Evolutionary conservation across 1,284 basidiomycete species (phyloP).

Genomic region (Melampsora occidentalis): DNA sequence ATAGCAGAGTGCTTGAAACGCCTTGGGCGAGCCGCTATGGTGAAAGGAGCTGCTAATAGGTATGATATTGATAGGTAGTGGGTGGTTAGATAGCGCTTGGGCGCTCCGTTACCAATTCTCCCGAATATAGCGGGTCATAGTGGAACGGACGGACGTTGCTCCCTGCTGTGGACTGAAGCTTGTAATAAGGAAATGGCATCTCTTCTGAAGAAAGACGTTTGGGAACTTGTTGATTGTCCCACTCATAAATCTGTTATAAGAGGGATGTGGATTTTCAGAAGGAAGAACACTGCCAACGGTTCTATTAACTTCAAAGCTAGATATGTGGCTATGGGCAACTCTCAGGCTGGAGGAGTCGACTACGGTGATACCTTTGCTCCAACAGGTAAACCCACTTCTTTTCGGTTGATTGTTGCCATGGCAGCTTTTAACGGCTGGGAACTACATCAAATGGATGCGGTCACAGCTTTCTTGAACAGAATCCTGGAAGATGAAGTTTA

Average conservation of each 20-base stretch:
- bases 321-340: background rate
- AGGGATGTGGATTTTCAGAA: background rate
- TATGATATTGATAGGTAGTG: no score
- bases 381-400: background rate
- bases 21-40: no score
- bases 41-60: no score
- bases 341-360: background rate
- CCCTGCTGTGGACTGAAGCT: background rate
- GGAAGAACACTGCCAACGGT: background rate
- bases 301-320: background rate
- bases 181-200: background rate
- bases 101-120: no score
- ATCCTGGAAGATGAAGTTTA: background rate
- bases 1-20: no score
- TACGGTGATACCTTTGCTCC: background rate
- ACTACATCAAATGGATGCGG: background rate
- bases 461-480: slow-evolving; percentile 5
- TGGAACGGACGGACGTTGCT: no score
- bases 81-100: no score
- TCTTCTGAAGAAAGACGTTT: background rate
- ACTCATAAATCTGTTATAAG: background rate
- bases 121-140: no score
- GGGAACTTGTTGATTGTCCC: background rate
- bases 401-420: background rate
- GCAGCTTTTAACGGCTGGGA: background rate